Evolutionary conservation across 106 monocot species (phyloP).

Genomic region (Agapanthus africanus): DNA sequence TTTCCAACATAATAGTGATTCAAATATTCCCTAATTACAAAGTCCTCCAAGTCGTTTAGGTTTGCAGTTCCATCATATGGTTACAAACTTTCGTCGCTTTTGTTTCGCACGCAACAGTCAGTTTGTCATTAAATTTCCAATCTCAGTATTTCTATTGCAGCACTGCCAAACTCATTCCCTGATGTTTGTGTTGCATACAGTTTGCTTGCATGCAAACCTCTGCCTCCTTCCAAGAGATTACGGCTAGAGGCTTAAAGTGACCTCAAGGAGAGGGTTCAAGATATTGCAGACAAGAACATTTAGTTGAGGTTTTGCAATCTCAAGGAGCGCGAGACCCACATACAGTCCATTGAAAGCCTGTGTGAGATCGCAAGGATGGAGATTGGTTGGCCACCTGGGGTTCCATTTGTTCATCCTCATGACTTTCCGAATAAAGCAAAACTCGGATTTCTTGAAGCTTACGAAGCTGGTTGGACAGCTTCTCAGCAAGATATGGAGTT

Average conservation of each 20-base stretch:
- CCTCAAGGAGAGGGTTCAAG: conserved; percentile 78
- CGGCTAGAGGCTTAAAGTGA: conserved; percentile 88
- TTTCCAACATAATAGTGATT: too few species aligned
- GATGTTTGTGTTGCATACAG: background rate
- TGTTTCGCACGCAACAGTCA: too few species aligned
- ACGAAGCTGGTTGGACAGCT: conserved; percentile 89
- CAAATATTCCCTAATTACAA: too few species aligned
- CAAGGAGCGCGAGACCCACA: conserved; percentile 78
- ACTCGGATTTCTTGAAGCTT: conserved; percentile 89
- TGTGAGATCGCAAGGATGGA: conserved; percentile 65
- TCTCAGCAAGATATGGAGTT: conserved; percentile 90
- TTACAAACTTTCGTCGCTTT: too few species aligned
- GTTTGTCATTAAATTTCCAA: background rate
- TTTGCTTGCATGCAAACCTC: conserved; percentile 42
- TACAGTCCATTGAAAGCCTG: conserved; percentile 55
- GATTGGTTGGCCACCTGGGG: conserved; percentile 88
- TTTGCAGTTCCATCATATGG: too few species aligned
- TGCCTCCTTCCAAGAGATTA: conserved; percentile 91
- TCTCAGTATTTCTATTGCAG: background rate
- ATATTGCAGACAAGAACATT: conserved; percentile 92
- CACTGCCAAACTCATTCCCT: background rate
- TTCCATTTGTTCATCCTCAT: conserved; percentile 98
- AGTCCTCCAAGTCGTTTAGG: too few species aligned
- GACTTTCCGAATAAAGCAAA: conserved; percentile 95
- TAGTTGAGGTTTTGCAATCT: conserved; percentile 82